Percentiles rank a stretch among this genome's conserved stretches.
These are phyloP conservation scores for Auricularia cornea DNA, from an alignment of 768 basidiomycete species.

Conservation along the genomic window DNA sequence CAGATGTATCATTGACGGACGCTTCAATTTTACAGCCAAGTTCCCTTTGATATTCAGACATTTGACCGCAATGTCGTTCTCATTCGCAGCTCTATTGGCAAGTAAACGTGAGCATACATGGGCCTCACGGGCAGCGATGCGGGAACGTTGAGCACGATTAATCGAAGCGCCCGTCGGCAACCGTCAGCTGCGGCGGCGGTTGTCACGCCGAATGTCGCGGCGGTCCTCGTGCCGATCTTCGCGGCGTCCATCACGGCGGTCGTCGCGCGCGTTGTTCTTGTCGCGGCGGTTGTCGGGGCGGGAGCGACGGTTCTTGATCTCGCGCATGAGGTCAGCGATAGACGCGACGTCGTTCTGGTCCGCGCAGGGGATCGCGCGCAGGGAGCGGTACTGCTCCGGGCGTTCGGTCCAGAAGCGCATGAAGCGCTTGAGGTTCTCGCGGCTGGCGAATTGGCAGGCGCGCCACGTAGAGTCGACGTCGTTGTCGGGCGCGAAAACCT, in stretches of 20 bases:
- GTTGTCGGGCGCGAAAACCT: background rate
- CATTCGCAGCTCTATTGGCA: background rate
- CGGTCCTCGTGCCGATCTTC: too few species aligned
- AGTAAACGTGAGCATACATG: background rate
- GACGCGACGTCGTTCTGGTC: background rate
- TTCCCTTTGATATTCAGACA: background rate
- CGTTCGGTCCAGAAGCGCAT: background rate
- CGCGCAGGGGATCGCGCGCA: background rate
- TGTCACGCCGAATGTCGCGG: too few species aligned
- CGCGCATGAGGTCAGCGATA: background rate
- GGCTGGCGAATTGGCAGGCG: background rate
- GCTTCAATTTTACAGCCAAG: background rate
- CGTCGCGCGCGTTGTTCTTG: too few species aligned
- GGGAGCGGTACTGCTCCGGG: background rate
- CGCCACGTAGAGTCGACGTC: background rate
- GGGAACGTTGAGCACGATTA: background rate
- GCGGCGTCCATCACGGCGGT: too few species aligned
- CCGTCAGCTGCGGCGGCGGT: background rate
- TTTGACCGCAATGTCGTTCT: background rate
- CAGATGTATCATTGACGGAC: background rate
- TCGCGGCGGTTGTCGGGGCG: too few species aligned
- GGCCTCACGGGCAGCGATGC: background rate
- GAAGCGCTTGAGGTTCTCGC: background rate
- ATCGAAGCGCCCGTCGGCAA: background rate
- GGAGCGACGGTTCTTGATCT: background rate